Evolutionary conservation across 441 rosid species (phyloP), one percentile per base, ranked within the genome.

Genomic region (Bruguiera hainesii): DNA sequence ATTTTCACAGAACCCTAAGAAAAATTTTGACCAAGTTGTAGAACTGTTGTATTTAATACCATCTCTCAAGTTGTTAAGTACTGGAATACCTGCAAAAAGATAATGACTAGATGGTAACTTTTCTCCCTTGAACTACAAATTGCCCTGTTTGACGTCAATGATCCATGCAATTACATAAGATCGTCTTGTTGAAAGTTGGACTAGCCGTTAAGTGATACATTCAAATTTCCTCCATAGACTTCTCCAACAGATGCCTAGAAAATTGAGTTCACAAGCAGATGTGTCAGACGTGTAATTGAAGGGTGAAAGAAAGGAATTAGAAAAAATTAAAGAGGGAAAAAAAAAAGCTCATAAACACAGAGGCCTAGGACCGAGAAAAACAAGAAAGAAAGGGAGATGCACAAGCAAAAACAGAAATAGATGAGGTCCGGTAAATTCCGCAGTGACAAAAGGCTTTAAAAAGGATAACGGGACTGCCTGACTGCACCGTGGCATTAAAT

Each of bases 161-260:
- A 67, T 71, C 37, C 30, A 25, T 25, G 48, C 29, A 46, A 64
- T 56, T 50, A 57, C 42, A 16, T 26, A 23, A 71, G 5, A 39
- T 35, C 51, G 63, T 55, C 57, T 25, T 53, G 28, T 7, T 53
- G 29, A 53, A 21, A 21, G 29, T 10, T 19, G 57, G 10, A 55
- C 58, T 55, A 55, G 28, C 23, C 58, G 23, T 23, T 23, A 15
- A 9, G 58, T 39, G 50, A 58, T 39, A 66, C 13, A 6, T 66
- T 26, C 51, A 66, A 56, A 23, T 26, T 56, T 66, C 70, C 70
- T 35, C 70, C 70, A 16, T 66, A 66, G 39, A 18, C 5, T 56
- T 57, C 63, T 39, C 62, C 63, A 28, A 66, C 31, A 37, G 70
- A 26, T 66, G 62, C 70, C 70, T 66, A 30, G 1, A 9, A 49